Base-by-base conservation (phyloP, 352 stramenopile species). In the Phytophthora brassicae region DNA sequence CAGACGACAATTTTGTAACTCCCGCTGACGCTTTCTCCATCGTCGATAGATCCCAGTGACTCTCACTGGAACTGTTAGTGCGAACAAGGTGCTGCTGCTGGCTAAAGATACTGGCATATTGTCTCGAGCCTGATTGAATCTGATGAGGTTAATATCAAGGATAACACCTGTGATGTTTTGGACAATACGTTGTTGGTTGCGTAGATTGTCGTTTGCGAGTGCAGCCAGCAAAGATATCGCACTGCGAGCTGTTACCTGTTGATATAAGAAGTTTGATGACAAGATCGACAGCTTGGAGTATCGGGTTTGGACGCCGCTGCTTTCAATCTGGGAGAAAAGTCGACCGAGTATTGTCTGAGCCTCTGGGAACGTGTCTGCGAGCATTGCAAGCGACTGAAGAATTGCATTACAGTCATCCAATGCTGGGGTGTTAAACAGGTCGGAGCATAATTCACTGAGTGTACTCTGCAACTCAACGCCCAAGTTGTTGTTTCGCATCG, bases 141-240 rank as follows among this genome's bases (percentile, higher is more conserved):
- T 66, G 13, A 16, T 56, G 20, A 14, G 44, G 26, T 63, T 44
- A 12, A 64, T 26, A 3, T 45, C 33, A 4, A 83, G 20, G 5
- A 60, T 57, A 8, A 80, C 60, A 0, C 72, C 74, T 29, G 61
- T 52, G 24, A 83, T 45, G 31, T 57, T 70, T 19, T 66, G 53
- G 36, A 70, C 68, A 29, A 88, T 79, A 19, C 72, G 70, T 24
- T 67, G 57, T 51, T 88, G 76, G 29, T 86, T 85, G 20, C 52
- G 33, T 1, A 58, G 4, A 41, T 73, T 78, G 2, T 47, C 33
- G n/a, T 70, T 60, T 4, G 72, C 72, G 6, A 88, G 51, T 6
- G 64, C 66, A 5, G 67, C 63, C 3, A 88, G 33, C 35, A 88
- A 38, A 0, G 26, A 48, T 0, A 85, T 49, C 8, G 64, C 35